Percentiles rank a stretch among this genome's conserved stretches.
phyloP scores from a whole-genome alignment of 768 basidiomycete genomes.

The Calocybe indica region DNA sequence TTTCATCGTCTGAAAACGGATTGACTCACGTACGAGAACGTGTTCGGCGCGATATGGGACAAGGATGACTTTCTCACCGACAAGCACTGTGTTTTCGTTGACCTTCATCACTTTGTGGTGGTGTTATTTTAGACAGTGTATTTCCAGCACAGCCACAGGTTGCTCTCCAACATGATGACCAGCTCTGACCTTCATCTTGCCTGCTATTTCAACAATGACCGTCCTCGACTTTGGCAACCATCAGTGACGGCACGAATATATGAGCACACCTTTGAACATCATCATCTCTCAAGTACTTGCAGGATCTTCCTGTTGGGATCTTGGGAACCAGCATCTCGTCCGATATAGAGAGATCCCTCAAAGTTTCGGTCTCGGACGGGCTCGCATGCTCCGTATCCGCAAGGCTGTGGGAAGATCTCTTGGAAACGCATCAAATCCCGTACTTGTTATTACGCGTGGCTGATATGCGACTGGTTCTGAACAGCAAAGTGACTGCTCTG shows the following conservation, averaged over 20 bases:
- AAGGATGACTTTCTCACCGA: constrained; percentile 63
- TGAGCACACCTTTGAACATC: too few relatives aligned
- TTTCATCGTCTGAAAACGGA: neutral
- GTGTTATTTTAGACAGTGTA: too few relatives aligned
- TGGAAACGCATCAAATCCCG: constrained; percentile 7
- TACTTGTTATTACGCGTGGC: constrained; percentile 12
- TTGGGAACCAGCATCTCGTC: neutral
- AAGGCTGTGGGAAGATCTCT: constrained; percentile 9
- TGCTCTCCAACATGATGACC: too few relatives aligned
- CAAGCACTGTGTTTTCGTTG: constrained; percentile 61
- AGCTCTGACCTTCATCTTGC: too few relatives aligned
- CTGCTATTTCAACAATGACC: too few relatives aligned
- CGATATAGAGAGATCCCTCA: constrained; percentile 1
- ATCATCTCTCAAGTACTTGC: neutral
- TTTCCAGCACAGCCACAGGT: too few relatives aligned
- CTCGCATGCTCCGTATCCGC: constrained; percentile 6
- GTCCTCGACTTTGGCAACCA: too few relatives aligned
- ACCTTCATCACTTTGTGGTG: constrained; percentile 41
- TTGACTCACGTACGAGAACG: constrained; percentile 31
- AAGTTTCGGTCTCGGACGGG: constrained; percentile 2
- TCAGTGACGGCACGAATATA: too few relatives aligned
- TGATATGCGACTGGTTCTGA: constrained; percentile 11
- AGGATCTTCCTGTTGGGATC: neutral
- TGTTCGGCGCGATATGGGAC: constrained; percentile 72
- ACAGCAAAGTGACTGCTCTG: constrained; percentile 9